Conservation (phyloP, 257 asterid species). For the Thymus mandschuricus region DNA sequence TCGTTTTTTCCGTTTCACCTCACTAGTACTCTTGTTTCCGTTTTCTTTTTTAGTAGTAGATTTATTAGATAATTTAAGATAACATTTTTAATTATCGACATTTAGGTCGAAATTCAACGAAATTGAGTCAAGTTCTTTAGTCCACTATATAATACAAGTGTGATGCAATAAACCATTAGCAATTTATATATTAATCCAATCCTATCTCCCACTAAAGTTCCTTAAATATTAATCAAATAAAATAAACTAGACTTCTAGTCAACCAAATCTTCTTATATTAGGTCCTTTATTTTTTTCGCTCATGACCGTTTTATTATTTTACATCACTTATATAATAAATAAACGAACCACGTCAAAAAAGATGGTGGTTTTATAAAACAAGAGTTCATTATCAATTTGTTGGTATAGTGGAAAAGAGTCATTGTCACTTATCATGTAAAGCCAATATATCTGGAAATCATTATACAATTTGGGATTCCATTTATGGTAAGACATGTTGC, state of each 20-base stretch:
- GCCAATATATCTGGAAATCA: constrained; percentile 1
- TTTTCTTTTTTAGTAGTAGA: neutral
- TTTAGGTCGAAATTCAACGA: constrained; percentile 7
- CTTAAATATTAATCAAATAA: neutral
- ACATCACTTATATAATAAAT: too few species aligned
- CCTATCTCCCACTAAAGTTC: neutral
- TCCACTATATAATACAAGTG: neutral
- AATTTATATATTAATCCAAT: neutral
- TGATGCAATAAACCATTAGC: constrained; percentile 29
- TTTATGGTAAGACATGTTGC: constrained; percentile 18
- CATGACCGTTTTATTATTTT: too few species aligned
- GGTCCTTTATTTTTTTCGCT: too few species aligned
- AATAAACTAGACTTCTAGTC: neutral
- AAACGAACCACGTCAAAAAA: too few species aligned
- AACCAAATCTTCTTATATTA: constrained; percentile 9
- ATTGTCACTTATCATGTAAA: neutral
- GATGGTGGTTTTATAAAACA: neutral
- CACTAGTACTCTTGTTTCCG: too few species aligned
- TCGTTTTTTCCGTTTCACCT: too few species aligned
- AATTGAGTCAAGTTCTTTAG: constrained; percentile 1
- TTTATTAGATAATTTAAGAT: neutral
- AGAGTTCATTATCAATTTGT: neutral
- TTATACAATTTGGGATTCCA: neutral
- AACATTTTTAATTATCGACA: neutral
- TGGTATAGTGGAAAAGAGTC: constrained; percentile 23